Base-by-base conservation (phyloP, 2,329 filamentous ascomycete species). In the Zymoseptoria passerinii region DNA sequence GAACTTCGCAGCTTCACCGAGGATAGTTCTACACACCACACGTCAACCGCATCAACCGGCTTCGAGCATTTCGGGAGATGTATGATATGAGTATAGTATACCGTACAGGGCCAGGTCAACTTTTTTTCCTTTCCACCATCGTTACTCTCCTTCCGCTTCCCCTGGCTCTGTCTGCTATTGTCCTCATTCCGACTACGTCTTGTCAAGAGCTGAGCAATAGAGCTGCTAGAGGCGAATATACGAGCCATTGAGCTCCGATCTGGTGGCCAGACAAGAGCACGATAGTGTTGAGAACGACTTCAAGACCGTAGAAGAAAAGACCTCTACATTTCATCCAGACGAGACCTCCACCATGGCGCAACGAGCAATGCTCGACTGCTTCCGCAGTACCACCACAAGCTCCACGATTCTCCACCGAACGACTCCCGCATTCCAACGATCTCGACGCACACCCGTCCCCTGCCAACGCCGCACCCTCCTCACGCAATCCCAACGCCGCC, bases 401-500 rank as follows among this genome's bases (percentile, higher is more conserved):
- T 44, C 61, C 40, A 53, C 60, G 1, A 50, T 59, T 18, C 29
- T 54, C 27, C 52, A 54, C n/a, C 56, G 58, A 40, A 50, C 55
- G 48, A 58, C 35, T 28, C 53, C 56, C 48, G 49, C 54, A 18
- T 59, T 54, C 50, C 57, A 54, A 52, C 48, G 53, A 55, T 23
- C 23, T 29, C 28, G 40, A 40, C 48, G 19, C 23, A 55, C 57
- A 48, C 52, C 57, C 49, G 52, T 52, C 51, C 13, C n/a, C 7
- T 13, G 40, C 23, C 66, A 68, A 58, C 56, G 57, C 35, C 55
- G 67, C 52, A 56, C 50, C 29, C 60, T 63, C 48, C 64, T 69
- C 2, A 59, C 62, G 54, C 65, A 67, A 56, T 35, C 65, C 20
- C 65, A 67, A 59, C 65, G 67, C 29, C 58, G 68, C 50, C 60